These are phyloP conservation scores for Pseudohalonectria lignicola DNA, from an alignment of 2,329 filamentous ascomycete genomes.

Conservation along the genomic window DNA sequence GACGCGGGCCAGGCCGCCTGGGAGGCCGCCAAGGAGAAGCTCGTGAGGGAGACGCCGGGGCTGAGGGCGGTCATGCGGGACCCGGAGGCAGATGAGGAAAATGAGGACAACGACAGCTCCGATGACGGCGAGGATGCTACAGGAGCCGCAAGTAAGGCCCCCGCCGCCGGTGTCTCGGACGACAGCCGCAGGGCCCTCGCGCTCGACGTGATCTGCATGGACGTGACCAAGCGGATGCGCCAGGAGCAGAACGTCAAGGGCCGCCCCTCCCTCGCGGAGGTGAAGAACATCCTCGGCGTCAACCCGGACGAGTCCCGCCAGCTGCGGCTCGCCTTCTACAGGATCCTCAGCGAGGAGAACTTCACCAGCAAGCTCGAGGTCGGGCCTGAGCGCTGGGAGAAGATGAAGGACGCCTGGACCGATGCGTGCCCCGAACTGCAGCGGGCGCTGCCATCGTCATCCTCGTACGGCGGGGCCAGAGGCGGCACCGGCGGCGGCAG, in stretches of 20 bases:
- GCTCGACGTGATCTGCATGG: constrained; percentile 68
- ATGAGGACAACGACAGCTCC: constrained; percentile 24
- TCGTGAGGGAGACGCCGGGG: constrained; percentile 54
- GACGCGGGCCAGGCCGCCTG: constrained; percentile 61
- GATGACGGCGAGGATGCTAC: background rate
- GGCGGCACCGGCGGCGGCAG: background rate
- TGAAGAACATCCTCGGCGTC: constrained; percentile 48
- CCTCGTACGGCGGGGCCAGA: background rate
- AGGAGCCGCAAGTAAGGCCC: no score
- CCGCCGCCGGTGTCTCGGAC: no score
- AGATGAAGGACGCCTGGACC: constrained; percentile 60
- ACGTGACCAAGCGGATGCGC: constrained; percentile 72
- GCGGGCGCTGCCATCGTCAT: constrained; percentile 32
- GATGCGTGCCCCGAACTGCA: constrained; percentile 43
- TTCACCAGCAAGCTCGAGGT: constrained; percentile 66
- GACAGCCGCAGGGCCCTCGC: constrained; percentile 39
- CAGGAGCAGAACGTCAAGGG: constrained; percentile 30
- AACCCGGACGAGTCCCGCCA: constrained; percentile 39
- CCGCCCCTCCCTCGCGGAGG: constrained; percentile 64
- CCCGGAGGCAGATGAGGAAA: constrained; percentile 14
- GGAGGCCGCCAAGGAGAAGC: constrained; percentile 57
- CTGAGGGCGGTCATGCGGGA: constrained; percentile 53
- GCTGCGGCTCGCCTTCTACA: constrained; percentile 54
- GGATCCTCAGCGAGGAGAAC: constrained; percentile 51
- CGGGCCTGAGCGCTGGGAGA: constrained; percentile 59